These are phyloP conservation scores for Testicularia cyperi DNA, from an alignment of 1,284 basidiomycete species.

Conservation along the genomic window DNA sequence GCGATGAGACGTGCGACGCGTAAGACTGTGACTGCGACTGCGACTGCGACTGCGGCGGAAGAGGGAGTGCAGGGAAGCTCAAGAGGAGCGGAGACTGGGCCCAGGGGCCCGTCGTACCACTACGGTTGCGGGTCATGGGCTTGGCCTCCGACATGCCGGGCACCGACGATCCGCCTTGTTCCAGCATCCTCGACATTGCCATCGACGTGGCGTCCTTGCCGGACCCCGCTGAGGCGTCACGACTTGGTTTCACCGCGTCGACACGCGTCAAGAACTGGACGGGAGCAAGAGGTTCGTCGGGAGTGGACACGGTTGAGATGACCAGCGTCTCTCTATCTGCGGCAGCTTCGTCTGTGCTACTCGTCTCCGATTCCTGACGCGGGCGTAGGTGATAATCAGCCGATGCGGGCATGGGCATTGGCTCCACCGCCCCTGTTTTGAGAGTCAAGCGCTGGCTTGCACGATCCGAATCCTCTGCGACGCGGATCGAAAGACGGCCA, in stretches of 20 bases:
- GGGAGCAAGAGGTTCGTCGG: constrained; percentile 16
- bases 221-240: constrained; percentile 7
- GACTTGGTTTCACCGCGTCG: too few species aligned
- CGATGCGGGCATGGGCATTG: too few species aligned
- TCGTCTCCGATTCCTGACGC: constrained; percentile 27
- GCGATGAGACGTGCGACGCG: too few species aligned
- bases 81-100: constrained; percentile 34
- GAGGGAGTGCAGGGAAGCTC: constrained; percentile 8
- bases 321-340: constrained; percentile 12
- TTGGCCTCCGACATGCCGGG: constrained; percentile 7
- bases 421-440: too few species aligned
- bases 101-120: constrained; percentile 37
- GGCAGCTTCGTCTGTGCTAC: background rate
- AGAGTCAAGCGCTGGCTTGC: too few species aligned
- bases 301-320: constrained; percentile 26
- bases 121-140: constrained; percentile 25
- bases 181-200: background rate
- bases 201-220: too few species aligned
- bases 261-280: too few species aligned
- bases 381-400: too few species aligned
- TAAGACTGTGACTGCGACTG: too few species aligned
- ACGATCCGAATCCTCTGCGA: too few species aligned
- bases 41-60: background rate
- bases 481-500: constrained; percentile 24
- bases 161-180: constrained; percentile 8